Evolutionary conservation across 352 stramenopile genomes (phyloP), one percentile per base, ranked within the genome.

Genomic region (Pythium phragmitis): DNA sequence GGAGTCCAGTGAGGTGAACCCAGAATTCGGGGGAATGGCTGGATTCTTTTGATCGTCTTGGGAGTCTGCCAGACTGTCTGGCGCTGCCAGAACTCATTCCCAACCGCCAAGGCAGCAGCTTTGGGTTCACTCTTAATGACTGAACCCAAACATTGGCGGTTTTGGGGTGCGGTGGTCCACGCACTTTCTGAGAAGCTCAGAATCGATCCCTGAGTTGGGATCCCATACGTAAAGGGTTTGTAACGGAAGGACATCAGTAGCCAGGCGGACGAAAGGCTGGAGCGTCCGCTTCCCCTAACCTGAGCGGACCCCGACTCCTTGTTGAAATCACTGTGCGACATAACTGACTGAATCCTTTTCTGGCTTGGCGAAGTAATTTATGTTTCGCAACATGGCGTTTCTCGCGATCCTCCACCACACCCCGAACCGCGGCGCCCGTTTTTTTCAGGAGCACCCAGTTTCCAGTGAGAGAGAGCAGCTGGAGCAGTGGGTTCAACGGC

Each of bases 231-330:
- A n/a, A 49, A 41, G 33, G 43, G 47, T 42, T 46, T 19, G 26
- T 37, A 53, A 53, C 47, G 47, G 42, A 62, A 61, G 54, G 21
- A 17, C 14, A 11, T 16, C 2, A 14, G 26, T 30, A 30, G 26
- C 26, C 34, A 12, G 34, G 34, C 11, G 36, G 47, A 30, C 55
- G 42, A 21, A 19, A 30, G 26, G 26, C 26, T 46, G 47, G n/a
- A 23, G 16, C 65, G 67, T 77, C 67, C 70, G 60, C 70, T 26
- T 67, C 33, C 51, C 71, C 71, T 78, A 75, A 8, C 60, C 30
- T 1, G n/a, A 60, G 57, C 36, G 64, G 57, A 65, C 57, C n/a
- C 57, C 56, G 55, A 51, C 23, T 41, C 19, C 1, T 2, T 34
- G 7, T 3, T 17, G 34, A 14, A 52, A 43, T 7, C 17, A 12